Conservation (phyloP, 2,329 filamentous ascomycete genomes). For the Arachnomyces sp. region DNA sequence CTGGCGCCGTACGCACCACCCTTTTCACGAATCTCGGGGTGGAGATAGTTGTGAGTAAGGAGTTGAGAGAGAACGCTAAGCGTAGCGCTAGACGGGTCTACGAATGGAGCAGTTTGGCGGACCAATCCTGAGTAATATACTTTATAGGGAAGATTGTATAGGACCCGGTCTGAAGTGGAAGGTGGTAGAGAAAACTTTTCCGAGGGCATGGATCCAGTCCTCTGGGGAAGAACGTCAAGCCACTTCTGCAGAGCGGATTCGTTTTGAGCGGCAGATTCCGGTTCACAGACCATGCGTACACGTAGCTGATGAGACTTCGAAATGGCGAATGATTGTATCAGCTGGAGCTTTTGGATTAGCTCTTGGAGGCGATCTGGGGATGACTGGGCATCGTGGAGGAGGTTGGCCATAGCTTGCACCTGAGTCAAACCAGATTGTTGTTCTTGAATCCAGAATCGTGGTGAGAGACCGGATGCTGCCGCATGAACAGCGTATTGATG, state of each 20-base stretch:
- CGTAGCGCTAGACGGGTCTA: conserved; percentile 62
- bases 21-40: conserved; percentile 96
- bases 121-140: conserved; percentile 88
- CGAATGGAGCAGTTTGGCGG: conserved; percentile 76
- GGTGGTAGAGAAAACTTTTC: conserved; percentile 17
- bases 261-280: conserved; percentile 63
- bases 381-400: conserved; percentile 60
- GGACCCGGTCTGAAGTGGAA: conserved; percentile 54
- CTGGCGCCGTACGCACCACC: conserved; percentile 93
- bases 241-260: conserved; percentile 63
- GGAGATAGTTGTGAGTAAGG: conserved; percentile 89
- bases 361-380: conserved; percentile 62
- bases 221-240: conserved; percentile 50
- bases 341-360: conserved; percentile 73
- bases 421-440: conserved; percentile 87
- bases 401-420: conserved; percentile 69
- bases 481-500: conserved; percentile 79
- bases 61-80: conserved; percentile 85
- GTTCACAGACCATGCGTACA: conserved; percentile 75
- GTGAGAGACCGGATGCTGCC: conserved; percentile 70
- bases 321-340: conserved; percentile 72
- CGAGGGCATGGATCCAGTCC: background rate
- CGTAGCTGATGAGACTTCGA: conserved; percentile 60
- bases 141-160: conserved; percentile 93
- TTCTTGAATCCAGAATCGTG: conserved; percentile 64